A percentile compares a stretch with the other conserved stretches of the same genome.
Evolutionary conservation across 352 stramenopile genomes (phyloP).

Genomic region (Plasmopara muralis): DNA sequence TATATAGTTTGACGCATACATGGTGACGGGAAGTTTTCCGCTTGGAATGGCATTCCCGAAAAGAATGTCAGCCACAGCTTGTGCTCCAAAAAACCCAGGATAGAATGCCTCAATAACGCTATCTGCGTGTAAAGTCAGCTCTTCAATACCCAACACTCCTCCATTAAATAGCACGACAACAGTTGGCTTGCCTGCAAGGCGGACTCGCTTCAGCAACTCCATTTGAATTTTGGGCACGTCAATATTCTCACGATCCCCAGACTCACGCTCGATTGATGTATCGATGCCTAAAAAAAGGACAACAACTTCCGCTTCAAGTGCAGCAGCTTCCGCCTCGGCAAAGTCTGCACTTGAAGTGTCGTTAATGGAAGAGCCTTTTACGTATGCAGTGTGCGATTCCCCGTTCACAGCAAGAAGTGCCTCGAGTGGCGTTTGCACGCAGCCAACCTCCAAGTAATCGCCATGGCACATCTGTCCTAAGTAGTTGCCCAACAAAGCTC

Average conservation of each 20-base stretch:
- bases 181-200: conserved; percentile 45
- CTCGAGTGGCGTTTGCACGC: conserved; percentile 64
- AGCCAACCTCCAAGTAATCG: conserved; percentile 56
- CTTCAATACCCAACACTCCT: conserved; percentile 69
- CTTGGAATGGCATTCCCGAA: conserved; percentile 77
- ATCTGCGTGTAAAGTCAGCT: conserved; percentile 58
- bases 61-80: conserved; percentile 74
- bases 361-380: conserved; percentile 51
- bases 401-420: conserved; percentile 45
- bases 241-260: conserved; percentile 67
- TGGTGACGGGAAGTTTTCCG: conserved; percentile 82
- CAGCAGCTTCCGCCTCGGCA: conserved; percentile 34
- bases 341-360: conserved; percentile 56
- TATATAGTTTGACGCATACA: conserved; percentile 81
- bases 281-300: conserved; percentile 83
- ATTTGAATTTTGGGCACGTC: conserved; percentile 65
- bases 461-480: conserved; percentile 78
- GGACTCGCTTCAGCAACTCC: conserved; percentile 64
- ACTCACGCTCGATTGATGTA: conserved; percentile 70
- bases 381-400: conserved; percentile 29
- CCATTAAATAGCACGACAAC: conserved; percentile 88
- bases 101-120: conserved; percentile 78
- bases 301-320: conserved; percentile 38
- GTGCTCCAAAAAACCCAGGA: conserved; percentile 71
- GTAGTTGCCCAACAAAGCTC: conserved; percentile 82